Evolutionary conservation across 176 grass and related monocot species (phyloP).

Genomic region (Oryza glaberrima): DNA sequence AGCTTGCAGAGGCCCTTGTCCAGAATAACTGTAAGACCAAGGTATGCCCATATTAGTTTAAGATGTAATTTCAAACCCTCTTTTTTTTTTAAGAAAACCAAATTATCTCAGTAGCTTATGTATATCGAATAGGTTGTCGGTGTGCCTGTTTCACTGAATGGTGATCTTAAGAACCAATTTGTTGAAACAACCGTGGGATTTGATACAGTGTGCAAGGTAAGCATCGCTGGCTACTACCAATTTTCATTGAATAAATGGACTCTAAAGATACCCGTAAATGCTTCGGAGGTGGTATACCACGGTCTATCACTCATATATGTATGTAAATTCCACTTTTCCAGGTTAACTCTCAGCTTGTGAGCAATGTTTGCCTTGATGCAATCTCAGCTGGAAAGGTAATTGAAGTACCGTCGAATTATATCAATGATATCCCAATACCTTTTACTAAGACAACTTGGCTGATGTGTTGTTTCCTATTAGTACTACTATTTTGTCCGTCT

Average conservation of each 20-base stretch:
- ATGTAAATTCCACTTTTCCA: conserved; percentile 37
- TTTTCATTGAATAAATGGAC: background rate
- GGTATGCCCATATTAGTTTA: conserved; percentile 38
- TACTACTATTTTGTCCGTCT: conserved; percentile 82
- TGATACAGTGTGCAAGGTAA: conserved; percentile 77
- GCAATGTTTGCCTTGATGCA: conserved; percentile 75
- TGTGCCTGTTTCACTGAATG: conserved; percentile 67
- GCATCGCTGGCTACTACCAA: background rate
- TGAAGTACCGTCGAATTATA: background rate
- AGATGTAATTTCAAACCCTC: background rate
- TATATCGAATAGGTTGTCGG: conserved; percentile 55
- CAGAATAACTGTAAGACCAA: conserved; percentile 82
- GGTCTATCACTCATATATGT: background rate
- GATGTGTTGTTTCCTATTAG: conserved; percentile 39
- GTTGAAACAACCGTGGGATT: conserved; percentile 77
- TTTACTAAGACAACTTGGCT: background rate
- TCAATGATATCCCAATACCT: background rate
- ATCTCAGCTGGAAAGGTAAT: conserved; percentile 80
- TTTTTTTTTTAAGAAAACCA: background rate
- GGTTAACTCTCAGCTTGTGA: conserved; percentile 82
- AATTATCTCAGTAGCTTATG: background rate
- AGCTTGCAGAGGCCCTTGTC: conserved; percentile 90
- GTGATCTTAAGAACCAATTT: conserved; percentile 83
- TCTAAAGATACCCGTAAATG: background rate
- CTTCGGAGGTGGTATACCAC: background rate